Base-by-base conservation (phyloP, 176 grass and related monocot species). In the Thalia dealbata region DNA sequence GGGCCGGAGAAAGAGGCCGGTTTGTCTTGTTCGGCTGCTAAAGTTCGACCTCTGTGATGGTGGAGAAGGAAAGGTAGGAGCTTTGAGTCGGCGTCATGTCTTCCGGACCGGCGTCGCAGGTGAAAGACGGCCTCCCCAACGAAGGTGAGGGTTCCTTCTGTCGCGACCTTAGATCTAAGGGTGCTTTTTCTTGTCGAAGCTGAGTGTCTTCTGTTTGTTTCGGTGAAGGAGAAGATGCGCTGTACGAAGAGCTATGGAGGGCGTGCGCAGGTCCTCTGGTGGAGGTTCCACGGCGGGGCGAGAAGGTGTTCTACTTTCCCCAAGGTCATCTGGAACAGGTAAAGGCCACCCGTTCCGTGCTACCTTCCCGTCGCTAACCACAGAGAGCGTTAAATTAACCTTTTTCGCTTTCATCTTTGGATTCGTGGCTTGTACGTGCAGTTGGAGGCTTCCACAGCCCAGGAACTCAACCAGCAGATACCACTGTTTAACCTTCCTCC, bases 281-380 rank as follows among this genome's bases (percentile, higher is more conserved):
- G 75, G 90, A 78, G 67, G 83, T 91, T 58, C 95, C 95, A 28
- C 70, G 80, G n/a, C 18, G 52, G 61, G 75, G 59, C 10, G 95
- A 99, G 74, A 79, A 87, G 74, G 95, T 99, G 44, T 93, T 81
- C 85, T 99, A 99, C 79, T 99, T 99, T 62, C 95, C 95, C 3
- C 90, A 99, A 81, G 95, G 95, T 1, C 95, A 99, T 81, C 79
- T 99, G 64, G 95, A 99, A 83, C 95, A 99, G 95, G 95, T 93
- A 59, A 44, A 11, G 52, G 16, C 45, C 75, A 81, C 29, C 76
- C 70, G 80, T 65, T 10, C 10, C 66, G n/a, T 46, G 24, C 23
- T 30, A 27, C 24, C 76, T 67, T 38, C 14, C 10, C 14, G n/a
- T n/a, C n/a, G n/a, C 10, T 38, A 4, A 2, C 4, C 32, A 4